These are phyloP conservation scores for Stereum hirsutum DNA, from an alignment of 1,284 basidiomycete species.

Conservation along the genomic window DNA sequence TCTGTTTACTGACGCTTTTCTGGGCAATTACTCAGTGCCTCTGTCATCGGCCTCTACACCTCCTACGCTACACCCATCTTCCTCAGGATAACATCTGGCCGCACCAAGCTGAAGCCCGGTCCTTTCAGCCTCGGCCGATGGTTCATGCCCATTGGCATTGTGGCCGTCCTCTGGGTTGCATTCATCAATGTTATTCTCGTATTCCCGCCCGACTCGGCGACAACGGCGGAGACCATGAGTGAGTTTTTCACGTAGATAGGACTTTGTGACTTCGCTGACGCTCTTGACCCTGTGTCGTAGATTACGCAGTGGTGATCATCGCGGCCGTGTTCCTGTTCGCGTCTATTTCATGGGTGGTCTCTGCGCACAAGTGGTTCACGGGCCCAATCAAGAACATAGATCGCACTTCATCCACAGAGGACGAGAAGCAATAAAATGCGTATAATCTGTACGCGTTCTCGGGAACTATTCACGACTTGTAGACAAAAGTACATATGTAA, in stretches of 20 bases:
- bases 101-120: slow-evolving; percentile 45
- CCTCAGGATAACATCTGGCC: slow-evolving; percentile 59
- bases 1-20: not conserved
- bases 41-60: slow-evolving; percentile 62
- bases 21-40: slow-evolving; percentile 32
- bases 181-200: slow-evolving; percentile 55
- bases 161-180: slow-evolving; percentile 57
- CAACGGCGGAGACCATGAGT: slow-evolving; percentile 46
- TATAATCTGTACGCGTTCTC: too few species aligned
- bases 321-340: slow-evolving; percentile 58
- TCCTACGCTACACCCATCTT: slow-evolving; percentile 64
- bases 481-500: not conserved
- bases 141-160: slow-evolving; percentile 45
- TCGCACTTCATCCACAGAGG: slow-evolving; percentile 10
- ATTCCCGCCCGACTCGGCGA: slow-evolving; percentile 41
- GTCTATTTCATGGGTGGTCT: slow-evolving; percentile 51
- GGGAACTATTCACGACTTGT: too few species aligned
- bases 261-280: not conserved
- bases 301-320: slow-evolving; percentile 61
- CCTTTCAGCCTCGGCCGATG: slow-evolving; percentile 53
- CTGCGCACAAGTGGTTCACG: slow-evolving; percentile 62
- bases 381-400: slow-evolving; percentile 50
- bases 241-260: slow-evolving; percentile 14
- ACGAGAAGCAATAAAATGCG: too few species aligned
- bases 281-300: slow-evolving; percentile 21